Evolutionary conservation across 345 rosid genomes (phyloP).

Genomic region (Eucalyptus microcorys): DNA sequence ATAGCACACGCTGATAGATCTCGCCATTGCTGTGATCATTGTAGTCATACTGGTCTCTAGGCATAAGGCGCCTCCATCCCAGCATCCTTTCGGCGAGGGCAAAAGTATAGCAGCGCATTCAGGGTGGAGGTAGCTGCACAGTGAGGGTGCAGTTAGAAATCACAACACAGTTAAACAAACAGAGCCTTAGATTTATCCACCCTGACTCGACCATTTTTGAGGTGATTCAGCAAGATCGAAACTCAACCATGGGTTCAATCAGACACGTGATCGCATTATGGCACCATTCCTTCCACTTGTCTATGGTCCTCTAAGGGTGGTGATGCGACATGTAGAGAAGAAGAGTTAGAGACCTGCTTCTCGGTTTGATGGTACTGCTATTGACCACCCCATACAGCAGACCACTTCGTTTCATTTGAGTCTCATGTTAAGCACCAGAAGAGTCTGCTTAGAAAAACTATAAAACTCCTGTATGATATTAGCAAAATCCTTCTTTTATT

Average conservation of each 20-base stretch:
- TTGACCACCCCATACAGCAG: neutral
- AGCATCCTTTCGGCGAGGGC: neutral
- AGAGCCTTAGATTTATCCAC: neutral
- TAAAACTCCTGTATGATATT: neutral
- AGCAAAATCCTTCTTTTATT: neutral
- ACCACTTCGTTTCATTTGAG: neutral
- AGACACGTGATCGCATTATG: neutral
- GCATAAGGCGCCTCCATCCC: neutral
- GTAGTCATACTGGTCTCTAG: neutral
- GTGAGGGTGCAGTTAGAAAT: too few relatives aligned
- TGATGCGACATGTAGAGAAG: neutral
- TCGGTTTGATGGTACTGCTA: neutral
- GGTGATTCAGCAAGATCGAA: neutral
- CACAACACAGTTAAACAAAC: too few relatives aligned
- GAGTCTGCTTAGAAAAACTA: neutral
- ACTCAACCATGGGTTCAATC: neutral
- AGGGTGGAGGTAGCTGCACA: too few relatives aligned
- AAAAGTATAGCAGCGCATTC: too few relatives aligned
- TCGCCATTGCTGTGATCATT: neutral
- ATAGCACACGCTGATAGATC: neutral
- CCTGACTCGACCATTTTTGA: too few relatives aligned
- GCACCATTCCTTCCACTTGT: neutral
- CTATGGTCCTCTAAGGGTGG: neutral
- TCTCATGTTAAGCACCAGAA: neutral
- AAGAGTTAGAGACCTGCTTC: neutral